Percentiles rank a stretch among this genome's conserved stretches.
phyloP scores from a whole-genome alignment of 106 monocot species.

The Dendrobium huoshanense region DNA sequence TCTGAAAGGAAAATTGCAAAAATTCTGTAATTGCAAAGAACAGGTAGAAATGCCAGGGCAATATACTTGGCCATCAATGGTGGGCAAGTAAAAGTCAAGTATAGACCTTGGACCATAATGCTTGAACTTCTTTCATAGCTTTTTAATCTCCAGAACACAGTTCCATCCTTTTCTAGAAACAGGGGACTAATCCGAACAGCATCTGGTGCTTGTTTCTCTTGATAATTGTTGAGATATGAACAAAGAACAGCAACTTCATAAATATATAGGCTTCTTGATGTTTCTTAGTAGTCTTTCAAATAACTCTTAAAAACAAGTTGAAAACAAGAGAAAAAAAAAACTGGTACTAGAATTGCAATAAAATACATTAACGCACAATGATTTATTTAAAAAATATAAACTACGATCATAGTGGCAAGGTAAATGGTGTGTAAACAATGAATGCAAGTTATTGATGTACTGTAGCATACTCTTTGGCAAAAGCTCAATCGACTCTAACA shows the following conservation, averaged over 20 bases:
- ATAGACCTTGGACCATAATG: slow-evolving; percentile 49
- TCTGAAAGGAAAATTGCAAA: slow-evolving; percentile 17
- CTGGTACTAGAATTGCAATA: not conserved
- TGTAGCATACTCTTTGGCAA: slow-evolving; percentile 16
- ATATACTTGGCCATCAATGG: not conserved
- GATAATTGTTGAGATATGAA: not conserved
- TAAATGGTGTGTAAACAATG: not conserved
- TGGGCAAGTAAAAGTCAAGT: not conserved
- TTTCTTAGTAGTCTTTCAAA: not conserved
- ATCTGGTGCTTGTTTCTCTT: slow-evolving; percentile 31
- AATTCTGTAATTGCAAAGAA: not conserved
- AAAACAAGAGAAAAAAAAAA: not conserved
- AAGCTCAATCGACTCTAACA: slow-evolving; percentile 23
- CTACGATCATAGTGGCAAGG: not conserved
- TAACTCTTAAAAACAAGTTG: not conserved
- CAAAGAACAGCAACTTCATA: not conserved
- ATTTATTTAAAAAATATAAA: not conserved
- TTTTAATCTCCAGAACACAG: slow-evolving; percentile 35
- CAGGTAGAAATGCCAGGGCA: not conserved
- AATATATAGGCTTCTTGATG: not conserved
- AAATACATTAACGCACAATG: not conserved
- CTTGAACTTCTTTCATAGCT: slow-evolving; percentile 12
- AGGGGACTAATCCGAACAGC: slow-evolving; percentile 39
- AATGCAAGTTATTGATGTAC: not conserved
- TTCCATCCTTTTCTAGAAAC: slow-evolving; percentile 24